Evolutionary conservation across 306 rosid genomes (phyloP).

Genomic region (Acacia acuminata): DNA sequence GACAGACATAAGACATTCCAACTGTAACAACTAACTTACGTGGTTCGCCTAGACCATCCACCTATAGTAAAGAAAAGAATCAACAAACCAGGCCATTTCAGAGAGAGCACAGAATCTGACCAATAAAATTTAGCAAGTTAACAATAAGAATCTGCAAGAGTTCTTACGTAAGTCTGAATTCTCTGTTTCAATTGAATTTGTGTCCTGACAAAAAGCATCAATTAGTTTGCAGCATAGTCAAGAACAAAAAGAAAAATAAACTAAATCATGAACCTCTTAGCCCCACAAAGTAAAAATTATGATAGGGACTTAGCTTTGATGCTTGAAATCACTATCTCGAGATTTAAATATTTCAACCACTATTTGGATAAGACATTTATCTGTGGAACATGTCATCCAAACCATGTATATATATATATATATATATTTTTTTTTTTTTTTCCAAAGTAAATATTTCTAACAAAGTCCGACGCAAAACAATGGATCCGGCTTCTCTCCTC

Average conservation of each 20-base stretch:
- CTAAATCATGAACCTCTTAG: neutral
- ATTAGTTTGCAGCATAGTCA: slow-evolving; percentile 18
- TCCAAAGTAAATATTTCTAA: neutral
- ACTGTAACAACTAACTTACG: slow-evolving; percentile 46
- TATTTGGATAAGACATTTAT: neutral
- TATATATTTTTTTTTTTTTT: neutral
- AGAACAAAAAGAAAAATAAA: neutral
- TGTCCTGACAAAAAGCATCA: slow-evolving; percentile 46
- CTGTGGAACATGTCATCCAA: neutral
- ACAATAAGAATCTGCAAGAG: slow-evolving; percentile 32
- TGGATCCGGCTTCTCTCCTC: no score
- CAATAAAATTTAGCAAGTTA: slow-evolving; percentile 20
- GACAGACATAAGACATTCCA: slow-evolving; percentile 20
- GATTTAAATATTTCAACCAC: slow-evolving; percentile 4
- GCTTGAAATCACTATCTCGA: neutral
- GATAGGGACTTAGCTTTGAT: neutral
- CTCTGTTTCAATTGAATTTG: slow-evolving; percentile 38
- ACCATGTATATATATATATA: neutral
- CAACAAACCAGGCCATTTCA: slow-evolving; percentile 32
- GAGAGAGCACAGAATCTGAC: slow-evolving; percentile 18
- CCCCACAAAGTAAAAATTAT: neutral
- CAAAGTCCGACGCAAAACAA: neutral
- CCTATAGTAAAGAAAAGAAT: slow-evolving; percentile 45
- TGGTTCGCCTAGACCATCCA: slow-evolving; percentile 77
- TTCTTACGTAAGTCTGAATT: slow-evolving; percentile 52